Percentiles rank a stretch among this genome's conserved stretches.
These are phyloP conservation scores for Cladosporium austrohemisphaericum DNA, from an alignment of 2,329 filamentous ascomycete genomes.

Conservation along the genomic window DNA sequence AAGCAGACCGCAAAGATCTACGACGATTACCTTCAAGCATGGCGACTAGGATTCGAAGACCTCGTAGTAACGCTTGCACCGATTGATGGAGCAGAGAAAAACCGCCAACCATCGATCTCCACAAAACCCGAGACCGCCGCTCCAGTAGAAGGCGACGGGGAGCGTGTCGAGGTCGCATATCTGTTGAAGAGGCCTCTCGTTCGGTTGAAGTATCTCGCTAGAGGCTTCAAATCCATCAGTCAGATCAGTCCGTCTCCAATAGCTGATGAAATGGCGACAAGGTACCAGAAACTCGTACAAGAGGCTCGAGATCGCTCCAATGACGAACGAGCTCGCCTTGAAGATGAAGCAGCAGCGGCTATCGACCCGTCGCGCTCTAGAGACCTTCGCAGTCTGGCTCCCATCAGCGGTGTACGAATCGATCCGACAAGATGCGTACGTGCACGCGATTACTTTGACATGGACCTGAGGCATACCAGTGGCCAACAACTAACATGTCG, in stretches of 20 bases:
- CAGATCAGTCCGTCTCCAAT: conserved; percentile 53
- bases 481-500: conserved; percentile 87
- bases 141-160: conserved; percentile 64
- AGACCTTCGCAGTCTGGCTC: conserved; percentile 71
- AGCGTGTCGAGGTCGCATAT: conserved; percentile 90
- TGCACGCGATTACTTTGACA: conserved; percentile 83
- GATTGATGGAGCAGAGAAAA: conserved; percentile 53
- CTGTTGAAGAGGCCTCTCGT: conserved; percentile 85
- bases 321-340: conserved; percentile 67
- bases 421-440: conserved; percentile 77
- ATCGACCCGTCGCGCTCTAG: conserved; percentile 79
- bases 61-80: conserved; percentile 90
- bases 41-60: conserved; percentile 91
- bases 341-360: conserved; percentile 80
- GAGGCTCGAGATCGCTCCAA: conserved; percentile 71
- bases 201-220: conserved; percentile 80
- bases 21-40: conserved; percentile 77
- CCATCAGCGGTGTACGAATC: conserved; percentile 66
- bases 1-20: conserved; percentile 75
- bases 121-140: not conserved
- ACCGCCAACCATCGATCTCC: conserved; percentile 55
- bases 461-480: conserved; percentile 81
- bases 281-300: conserved; percentile 70
- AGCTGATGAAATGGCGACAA: conserved; percentile 55
- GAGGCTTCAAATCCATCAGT: conserved; percentile 70